phyloP scores from a whole-genome alignment of 1,284 basidiomycete species.

The Apiotrichum gamsii region DNA sequence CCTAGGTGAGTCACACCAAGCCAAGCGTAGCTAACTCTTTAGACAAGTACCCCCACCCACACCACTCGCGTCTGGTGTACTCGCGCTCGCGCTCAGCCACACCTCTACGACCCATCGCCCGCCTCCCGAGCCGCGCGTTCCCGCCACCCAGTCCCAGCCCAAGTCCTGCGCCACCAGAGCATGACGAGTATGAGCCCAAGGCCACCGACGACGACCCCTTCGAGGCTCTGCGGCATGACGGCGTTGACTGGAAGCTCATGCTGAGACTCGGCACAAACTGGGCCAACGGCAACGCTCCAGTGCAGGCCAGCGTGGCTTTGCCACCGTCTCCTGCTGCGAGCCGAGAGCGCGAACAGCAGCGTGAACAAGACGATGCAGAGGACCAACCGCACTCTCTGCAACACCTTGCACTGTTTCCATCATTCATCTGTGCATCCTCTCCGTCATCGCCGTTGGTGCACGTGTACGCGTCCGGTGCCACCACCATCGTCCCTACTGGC shows the following conservation, averaged over 20 bases:
- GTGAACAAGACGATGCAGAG: too few relatives aligned
- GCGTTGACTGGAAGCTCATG: conserved; percentile 47
- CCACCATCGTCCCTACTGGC: too few relatives aligned
- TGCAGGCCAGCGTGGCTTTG: conserved; percentile 29
- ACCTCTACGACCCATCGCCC: conserved; percentile 30
- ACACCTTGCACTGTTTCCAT: conserved; percentile 41
- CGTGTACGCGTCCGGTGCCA: conserved; percentile 18
- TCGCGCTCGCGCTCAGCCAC: conserved; percentile 1
- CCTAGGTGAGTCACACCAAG: conserved; percentile 22
- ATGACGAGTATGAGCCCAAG: too few relatives aligned
- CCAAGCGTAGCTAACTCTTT: neutral
- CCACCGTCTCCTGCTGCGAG: conserved; percentile 30
- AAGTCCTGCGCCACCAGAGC: neutral
- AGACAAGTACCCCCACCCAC: conserved; percentile 44
- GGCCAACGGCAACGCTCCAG: conserved; percentile 43
- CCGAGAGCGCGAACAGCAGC: too few relatives aligned
- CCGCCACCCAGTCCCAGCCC: conserved; percentile 30
- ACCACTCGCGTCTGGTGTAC: conserved; percentile 34
- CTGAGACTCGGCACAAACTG: conserved; percentile 44
- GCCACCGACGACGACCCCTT: conserved; percentile 12
- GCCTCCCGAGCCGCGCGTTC: conserved; percentile 41
- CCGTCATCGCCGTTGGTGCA: conserved; percentile 42
- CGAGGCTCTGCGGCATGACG: conserved; percentile 30
- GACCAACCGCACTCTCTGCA: conserved; percentile 15
- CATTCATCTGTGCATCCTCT: conserved; percentile 42